phyloP scores from a whole-genome alignment of 2,329 filamentous ascomycete genomes.

The Colletotrichum sp. region DNA sequence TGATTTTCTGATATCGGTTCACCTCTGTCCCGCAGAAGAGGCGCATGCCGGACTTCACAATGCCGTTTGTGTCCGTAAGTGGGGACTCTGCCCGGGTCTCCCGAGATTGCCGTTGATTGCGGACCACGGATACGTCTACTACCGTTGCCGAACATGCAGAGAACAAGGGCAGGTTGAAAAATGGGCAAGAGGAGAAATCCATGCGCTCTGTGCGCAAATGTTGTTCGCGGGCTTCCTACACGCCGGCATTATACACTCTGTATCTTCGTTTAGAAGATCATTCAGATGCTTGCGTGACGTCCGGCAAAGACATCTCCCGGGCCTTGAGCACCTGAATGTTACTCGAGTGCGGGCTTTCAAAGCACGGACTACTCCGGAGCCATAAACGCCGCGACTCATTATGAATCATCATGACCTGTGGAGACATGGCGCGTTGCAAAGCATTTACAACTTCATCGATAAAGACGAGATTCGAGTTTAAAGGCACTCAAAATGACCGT shows the following conservation, averaged over 20 bases:
- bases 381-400: rapidly evolving
- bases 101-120: not conserved
- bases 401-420: not conserved
- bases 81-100: not conserved
- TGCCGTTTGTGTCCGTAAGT: not conserved
- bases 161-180: not conserved
- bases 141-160: not conserved
- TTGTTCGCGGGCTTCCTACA: not conserved
- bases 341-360: not conserved
- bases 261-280: not conserved
- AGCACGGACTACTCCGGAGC: not conserved
- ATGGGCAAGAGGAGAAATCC: no score
- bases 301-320: not conserved
- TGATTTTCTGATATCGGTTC: not conserved
- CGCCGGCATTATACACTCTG: not conserved
- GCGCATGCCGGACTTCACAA: not conserved
- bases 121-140: rapidly evolving
- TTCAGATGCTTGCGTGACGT: not conserved
- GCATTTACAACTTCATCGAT: not conserved
- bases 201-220: not conserved
- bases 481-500: not conserved
- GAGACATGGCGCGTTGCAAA: rapidly evolving
- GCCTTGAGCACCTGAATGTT: not conserved
- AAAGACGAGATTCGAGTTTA: rapidly evolving
- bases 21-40: not conserved